phyloP scores from a whole-genome alignment of 495 filamentous ascomycete genomes.

The Hypomontagnella submonticulosa region DNA sequence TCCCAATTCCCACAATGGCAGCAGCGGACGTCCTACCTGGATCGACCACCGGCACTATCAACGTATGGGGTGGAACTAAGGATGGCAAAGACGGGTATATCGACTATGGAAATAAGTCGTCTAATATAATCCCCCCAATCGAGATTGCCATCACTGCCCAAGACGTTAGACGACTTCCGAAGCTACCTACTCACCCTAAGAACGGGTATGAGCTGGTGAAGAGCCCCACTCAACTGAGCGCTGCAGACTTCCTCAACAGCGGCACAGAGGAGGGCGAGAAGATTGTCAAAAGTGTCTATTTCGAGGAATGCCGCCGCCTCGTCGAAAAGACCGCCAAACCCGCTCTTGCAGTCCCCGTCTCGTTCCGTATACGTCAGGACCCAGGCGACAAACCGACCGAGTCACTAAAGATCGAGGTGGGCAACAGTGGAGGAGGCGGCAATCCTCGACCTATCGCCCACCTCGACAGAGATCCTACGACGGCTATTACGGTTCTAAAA shows the following conservation, averaged over 20 bases:
- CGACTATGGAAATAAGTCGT: not conserved
- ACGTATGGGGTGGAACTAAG: not conserved
- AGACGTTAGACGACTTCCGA: not conserved
- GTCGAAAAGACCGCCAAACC: not conserved
- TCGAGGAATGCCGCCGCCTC: conserved; percentile 3
- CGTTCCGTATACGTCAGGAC: conserved; percentile 3
- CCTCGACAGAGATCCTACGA: not conserved
- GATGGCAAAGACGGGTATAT: conserved; percentile 2
- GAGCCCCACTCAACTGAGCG: not conserved
- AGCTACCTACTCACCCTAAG: not conserved
- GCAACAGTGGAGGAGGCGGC: not conserved
- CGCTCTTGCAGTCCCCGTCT: not conserved
- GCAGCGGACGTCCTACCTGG: not conserved
- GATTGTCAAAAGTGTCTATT: not conserved
- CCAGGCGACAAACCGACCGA: not conserved
- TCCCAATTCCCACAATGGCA: not conserved
- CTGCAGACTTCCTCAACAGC: not conserved
- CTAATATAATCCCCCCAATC: not conserved
- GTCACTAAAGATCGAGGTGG: not conserved
- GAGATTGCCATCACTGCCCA: conserved; percentile 1
- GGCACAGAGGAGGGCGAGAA: conserved; percentile 1
- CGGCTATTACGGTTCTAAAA: not conserved
- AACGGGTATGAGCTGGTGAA: not conserved
- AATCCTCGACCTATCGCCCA: not conserved
- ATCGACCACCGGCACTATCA: not conserved